These are phyloP conservation scores for Apiotrichum gracile DNA, from an alignment of 1,284 basidiomycete genomes.

Conservation along the genomic window DNA sequence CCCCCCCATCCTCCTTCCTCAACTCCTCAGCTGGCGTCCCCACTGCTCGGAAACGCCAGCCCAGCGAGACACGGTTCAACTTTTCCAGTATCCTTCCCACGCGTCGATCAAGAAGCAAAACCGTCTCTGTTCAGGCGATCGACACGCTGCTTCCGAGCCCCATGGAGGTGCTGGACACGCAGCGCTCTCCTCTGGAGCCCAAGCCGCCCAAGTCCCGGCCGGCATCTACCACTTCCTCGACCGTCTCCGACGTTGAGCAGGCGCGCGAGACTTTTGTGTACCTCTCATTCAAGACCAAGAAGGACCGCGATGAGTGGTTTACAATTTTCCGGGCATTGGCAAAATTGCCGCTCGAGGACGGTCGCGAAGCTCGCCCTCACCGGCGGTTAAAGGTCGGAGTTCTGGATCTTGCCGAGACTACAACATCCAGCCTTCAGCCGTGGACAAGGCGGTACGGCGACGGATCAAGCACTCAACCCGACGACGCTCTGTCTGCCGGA, in stretches of 20 bases:
- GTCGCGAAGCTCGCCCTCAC: constrained; percentile 7
- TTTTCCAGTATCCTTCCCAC: neutral
- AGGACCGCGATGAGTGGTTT: constrained; percentile 18
- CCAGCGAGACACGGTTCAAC: constrained; percentile 2
- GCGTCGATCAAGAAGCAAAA: constrained; percentile 5
- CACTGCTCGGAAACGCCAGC: neutral
- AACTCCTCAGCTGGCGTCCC: too few relatives aligned
- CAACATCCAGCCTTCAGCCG: neutral
- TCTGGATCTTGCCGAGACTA: constrained; percentile 22
- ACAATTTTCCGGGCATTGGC: constrained; percentile 14
- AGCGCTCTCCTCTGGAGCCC: neutral
- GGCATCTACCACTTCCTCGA: neutral
- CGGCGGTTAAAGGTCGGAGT: constrained; percentile 22
- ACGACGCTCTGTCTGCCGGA: neutral
- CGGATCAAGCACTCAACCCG: neutral
- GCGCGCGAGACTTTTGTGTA: constrained; percentile 2
- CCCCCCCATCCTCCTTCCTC: too few relatives aligned
- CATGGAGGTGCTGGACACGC: neutral
- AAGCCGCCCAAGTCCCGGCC: neutral
- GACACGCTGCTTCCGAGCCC: neutral
- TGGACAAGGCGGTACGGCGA: constrained; percentile 5
- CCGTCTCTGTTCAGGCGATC: neutral
- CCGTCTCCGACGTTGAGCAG: neutral
- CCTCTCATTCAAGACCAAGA: constrained; percentile 6
- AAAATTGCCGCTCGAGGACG: neutral